phyloP scores from a whole-genome alignment of 2,329 filamentous ascomycete genomes.

The Aspergillus vadensis region DNA sequence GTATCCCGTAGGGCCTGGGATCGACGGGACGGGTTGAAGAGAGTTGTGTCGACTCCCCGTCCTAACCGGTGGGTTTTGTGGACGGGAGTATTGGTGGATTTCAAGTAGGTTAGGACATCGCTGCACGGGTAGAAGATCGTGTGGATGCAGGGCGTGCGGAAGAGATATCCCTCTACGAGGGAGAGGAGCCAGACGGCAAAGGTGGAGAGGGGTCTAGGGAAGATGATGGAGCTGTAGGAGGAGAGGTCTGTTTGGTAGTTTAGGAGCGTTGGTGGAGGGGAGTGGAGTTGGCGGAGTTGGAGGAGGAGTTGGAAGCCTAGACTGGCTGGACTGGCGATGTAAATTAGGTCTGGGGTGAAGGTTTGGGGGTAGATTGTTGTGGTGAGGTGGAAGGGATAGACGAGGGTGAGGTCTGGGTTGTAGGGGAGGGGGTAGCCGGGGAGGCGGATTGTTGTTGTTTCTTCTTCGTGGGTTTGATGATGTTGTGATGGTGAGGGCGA shows the following conservation, averaged over 20 bases:
- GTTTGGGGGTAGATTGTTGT: constrained; percentile 60
- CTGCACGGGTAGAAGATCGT: constrained; percentile 70
- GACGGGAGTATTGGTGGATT: constrained; percentile 56
- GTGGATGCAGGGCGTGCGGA: constrained; percentile 62
- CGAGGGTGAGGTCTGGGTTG: constrained; percentile 70
- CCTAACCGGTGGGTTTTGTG: constrained; percentile 61
- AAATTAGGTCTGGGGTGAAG: constrained; percentile 69
- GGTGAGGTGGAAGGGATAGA: constrained; percentile 66
- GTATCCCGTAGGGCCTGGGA: constrained; percentile 55
- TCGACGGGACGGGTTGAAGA: constrained; percentile 60
- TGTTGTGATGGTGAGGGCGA: not conserved
- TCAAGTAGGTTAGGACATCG: constrained; percentile 64
- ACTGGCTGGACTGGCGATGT: constrained; percentile 69
- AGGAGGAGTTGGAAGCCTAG: constrained; percentile 71
- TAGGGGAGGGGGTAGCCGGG: constrained; percentile 68
- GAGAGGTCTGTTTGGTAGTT: constrained; percentile 74
- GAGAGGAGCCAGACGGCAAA: constrained; percentile 65
- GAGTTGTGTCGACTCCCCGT: constrained; percentile 64
- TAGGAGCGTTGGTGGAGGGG: constrained; percentile 61
- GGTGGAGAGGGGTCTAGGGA: constrained; percentile 62
- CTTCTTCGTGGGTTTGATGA: constrained; percentile 40
- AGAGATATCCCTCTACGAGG: constrained; percentile 67
- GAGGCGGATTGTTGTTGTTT: constrained; percentile 50
- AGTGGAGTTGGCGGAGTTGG: constrained; percentile 63
- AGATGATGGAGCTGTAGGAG: constrained; percentile 70